Evolutionary conservation across 2,329 filamentous ascomycete genomes (phyloP), one percentile per base, ranked within the genome.

Genomic region (Chaetomiaceae sp.): DNA sequence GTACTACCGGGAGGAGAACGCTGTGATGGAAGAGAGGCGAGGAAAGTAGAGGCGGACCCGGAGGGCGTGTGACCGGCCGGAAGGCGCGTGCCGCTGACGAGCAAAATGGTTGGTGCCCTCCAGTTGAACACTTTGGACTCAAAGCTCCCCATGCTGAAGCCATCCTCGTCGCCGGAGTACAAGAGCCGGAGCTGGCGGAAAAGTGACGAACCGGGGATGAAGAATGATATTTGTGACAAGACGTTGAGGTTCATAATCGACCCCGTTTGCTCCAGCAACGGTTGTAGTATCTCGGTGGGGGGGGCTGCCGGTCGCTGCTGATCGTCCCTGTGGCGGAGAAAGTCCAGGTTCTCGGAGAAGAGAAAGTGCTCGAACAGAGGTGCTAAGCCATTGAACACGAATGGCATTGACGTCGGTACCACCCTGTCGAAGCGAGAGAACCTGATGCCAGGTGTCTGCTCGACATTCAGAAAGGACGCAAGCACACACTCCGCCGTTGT

Each of bases 91-190:
- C 85, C 85, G 17, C 78, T 77, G 2, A 88, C 79, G 1, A 89
- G 72, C 10, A 89, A 69, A 15, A 89, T 76, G 0, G 85, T 87
- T 0, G 85, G 85, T 0, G 84, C 84, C 34, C 78, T 73, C 84
- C 85, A 89, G 61, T 88, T 85, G 65, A 88, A 85, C 3, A 87
- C 81, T 55, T 81, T 83, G 17, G 81, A 76, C 60, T 88, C 82
- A 52, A 88, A 88, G 45, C 81, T 83, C 18, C 84, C 83, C 78
- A 88, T 84, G 17, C 83, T 86, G 64, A 88, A 89, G 5, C 85
- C 85, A 11, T 83, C 79, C 20, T 79, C 76, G 38, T 76, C 80
- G 5, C 84, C 85, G 1, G 81, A 83, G 60, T 88, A 89, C 0
- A 89, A 69, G 2, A 80, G 72, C 1, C 83, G 76, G 2, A 88